Conservation (phyloP, 2,329 filamentous ascomycete species). For the Onygena corvina region DNA sequence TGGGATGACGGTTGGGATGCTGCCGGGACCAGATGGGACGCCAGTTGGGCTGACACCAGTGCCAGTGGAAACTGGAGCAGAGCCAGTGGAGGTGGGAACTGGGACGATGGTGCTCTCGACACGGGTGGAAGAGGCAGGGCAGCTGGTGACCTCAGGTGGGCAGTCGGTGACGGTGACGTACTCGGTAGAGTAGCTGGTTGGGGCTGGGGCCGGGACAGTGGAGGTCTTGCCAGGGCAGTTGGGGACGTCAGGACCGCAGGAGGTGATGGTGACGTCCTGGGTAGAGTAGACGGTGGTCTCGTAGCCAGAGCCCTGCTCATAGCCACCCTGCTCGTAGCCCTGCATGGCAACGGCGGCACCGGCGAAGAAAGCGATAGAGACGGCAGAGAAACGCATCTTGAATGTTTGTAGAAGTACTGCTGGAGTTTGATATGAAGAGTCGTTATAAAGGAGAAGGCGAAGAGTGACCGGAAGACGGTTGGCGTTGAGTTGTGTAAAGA, state of each 20-base stretch:
- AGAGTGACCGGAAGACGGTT: slow-evolving; percentile 18
- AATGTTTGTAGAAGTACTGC: slow-evolving; percentile 13
- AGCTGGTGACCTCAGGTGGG: slow-evolving; percentile 39
- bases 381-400: slow-evolving; percentile 36
- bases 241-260: slow-evolving; percentile 48
- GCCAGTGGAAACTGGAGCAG: slow-evolving; percentile 19
- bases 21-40: slow-evolving; percentile 27
- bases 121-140: slow-evolving; percentile 10
- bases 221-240: slow-evolving; percentile 40
- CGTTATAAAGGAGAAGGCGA: slow-evolving; percentile 20
- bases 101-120: slow-evolving; percentile 10
- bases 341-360: slow-evolving; percentile 31
- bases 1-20: neutral
- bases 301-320: slow-evolving; percentile 10
- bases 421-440: slow-evolving; percentile 15
- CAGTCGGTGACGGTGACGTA: slow-evolving; percentile 52
- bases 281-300: slow-evolving; percentile 44
- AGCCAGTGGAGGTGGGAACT: slow-evolving; percentile 10
- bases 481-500: slow-evolving; percentile 19
- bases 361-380: slow-evolving; percentile 32
- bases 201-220: slow-evolving; percentile 10
- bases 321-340: slow-evolving; percentile 16
- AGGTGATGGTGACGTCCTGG: slow-evolving; percentile 51
- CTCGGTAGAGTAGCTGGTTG: slow-evolving; percentile 45
- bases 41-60: slow-evolving; percentile 16